Conservation (phyloP, 2,329 filamentous ascomycete species). For the Massarina eburnea region DNA sequence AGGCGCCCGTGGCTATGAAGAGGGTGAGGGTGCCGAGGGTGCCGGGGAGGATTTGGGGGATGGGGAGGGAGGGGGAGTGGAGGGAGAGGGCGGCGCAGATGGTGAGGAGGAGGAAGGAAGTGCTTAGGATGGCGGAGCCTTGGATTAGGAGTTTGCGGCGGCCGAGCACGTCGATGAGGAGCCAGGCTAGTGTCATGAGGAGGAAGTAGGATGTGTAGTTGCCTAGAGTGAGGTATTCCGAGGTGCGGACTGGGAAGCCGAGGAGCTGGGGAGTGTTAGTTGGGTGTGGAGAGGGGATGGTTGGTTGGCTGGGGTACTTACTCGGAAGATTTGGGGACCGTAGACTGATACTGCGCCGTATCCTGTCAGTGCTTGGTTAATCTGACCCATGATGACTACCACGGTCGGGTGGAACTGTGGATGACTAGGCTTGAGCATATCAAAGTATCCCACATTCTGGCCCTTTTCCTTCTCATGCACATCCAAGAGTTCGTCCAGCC, state of each 20-base stretch:
- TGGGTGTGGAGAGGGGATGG: too few relatives aligned
- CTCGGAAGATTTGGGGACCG: slow-evolving; percentile 64
- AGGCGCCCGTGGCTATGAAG: slow-evolving; percentile 61
- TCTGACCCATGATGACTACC: slow-evolving; percentile 63
- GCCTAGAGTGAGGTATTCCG: slow-evolving; percentile 60
- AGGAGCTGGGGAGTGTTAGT: slow-evolving; percentile 49
- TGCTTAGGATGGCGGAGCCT: slow-evolving; percentile 52
- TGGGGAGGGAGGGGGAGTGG: slow-evolving; percentile 40
- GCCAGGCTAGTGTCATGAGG: slow-evolving; percentile 64
- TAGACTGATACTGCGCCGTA: slow-evolving; percentile 65
- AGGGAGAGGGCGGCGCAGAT: slow-evolving; percentile 54
- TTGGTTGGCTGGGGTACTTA: slow-evolving; percentile 11
- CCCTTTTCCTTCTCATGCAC: slow-evolving; percentile 54
- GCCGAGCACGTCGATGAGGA: slow-evolving; percentile 59
- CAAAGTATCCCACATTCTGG: slow-evolving; percentile 53
- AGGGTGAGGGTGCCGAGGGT: slow-evolving; percentile 56
- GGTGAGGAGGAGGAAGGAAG: slow-evolving; percentile 55
- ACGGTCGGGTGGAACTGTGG: slow-evolving; percentile 63
- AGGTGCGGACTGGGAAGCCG: slow-evolving; percentile 53
- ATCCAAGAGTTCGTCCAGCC: slow-evolving; percentile 54
- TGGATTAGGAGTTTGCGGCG: slow-evolving; percentile 57
- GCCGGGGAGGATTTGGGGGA: slow-evolving; percentile 48
- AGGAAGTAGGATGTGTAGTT: slow-evolving; percentile 65
- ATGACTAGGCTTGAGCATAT: slow-evolving; percentile 60
- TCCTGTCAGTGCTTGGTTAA: slow-evolving; percentile 62